Evolutionary conservation across 352 stramenopile genomes (phyloP).

Genomic region (Pythium utonaiense): DNA sequence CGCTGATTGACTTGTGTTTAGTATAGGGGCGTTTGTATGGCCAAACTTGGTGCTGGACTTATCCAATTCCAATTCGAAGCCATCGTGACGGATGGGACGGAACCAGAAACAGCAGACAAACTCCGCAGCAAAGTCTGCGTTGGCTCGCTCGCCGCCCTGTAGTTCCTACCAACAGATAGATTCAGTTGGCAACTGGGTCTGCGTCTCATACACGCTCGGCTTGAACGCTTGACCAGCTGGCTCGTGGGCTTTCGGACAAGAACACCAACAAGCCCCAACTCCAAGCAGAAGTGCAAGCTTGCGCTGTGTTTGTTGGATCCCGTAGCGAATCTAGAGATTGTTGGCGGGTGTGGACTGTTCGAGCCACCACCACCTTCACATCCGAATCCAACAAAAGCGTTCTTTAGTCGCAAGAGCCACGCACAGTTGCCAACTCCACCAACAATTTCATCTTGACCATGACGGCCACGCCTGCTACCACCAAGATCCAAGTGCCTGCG

Average conservation of each 20-base stretch:
- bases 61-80: constrained; percentile 3
- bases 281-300: constrained; percentile 12
- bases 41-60: constrained; percentile 9
- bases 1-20: constrained; percentile 18
- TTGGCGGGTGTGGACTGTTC: constrained; percentile 8
- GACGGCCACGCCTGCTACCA: constrained; percentile 3
- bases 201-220: neutral
- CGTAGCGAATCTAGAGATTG: neutral
- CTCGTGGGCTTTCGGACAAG: constrained; percentile 4
- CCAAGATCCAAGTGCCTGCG: neutral
- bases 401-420: constrained; percentile 3
- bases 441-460: constrained; percentile 3
- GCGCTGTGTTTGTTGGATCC: constrained; percentile 5
- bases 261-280: neutral
- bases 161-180: constrained; percentile 2
- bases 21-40: constrained; percentile 16
- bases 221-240: constrained; percentile 1
- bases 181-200: constrained; percentile 24
- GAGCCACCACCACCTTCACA: neutral
- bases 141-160: neutral
- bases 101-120: constrained; percentile 22
- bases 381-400: neutral
- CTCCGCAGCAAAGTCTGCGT: neutral
- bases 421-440: constrained; percentile 4
- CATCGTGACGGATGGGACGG: constrained; percentile 18